A percentile compares a stretch with the other conserved stretches of the same genome.
phyloP scores from a whole-genome alignment of 2,329 filamentous ascomycete genomes.

The Sphaerulina populicola region DNA sequence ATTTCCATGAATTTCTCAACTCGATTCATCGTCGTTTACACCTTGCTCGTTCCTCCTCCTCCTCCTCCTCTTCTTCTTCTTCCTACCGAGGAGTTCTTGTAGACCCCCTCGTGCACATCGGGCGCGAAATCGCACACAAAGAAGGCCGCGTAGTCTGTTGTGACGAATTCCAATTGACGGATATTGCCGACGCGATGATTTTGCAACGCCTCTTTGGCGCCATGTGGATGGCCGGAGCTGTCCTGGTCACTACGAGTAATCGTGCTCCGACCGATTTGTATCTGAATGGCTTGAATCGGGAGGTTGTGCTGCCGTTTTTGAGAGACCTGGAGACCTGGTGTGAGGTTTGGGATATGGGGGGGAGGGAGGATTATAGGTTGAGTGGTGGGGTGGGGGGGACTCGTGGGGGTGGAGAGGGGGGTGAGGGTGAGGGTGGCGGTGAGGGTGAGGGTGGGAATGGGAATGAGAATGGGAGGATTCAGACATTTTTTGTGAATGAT shows the following conservation, averaged over 20 bases:
- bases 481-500: conserved; percentile 19
- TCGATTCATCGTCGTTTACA: conserved; percentile 53
- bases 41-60: conserved; percentile 31
- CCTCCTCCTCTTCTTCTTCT: conserved; percentile 58
- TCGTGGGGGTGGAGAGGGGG: too few species aligned
- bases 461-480: conserved; percentile 11
- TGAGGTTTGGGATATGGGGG: conserved; percentile 73
- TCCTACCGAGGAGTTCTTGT: conserved; percentile 38
- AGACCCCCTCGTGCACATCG: conserved; percentile 54
- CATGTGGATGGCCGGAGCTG: conserved; percentile 70
- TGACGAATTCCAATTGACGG: conserved; percentile 75
- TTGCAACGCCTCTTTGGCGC: conserved; percentile 63
- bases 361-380: conserved; percentile 58
- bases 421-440: conserved; percentile 30
- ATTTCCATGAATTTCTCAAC: conserved; percentile 77
- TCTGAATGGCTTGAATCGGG: conserved; percentile 27
- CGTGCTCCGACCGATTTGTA: conserved; percentile 60
- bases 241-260: conserved; percentile 69
- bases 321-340: conserved; percentile 64
- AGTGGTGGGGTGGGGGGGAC: too few species aligned
- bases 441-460: conserved; percentile 34
- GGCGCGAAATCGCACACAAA: conserved; percentile 57
- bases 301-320: conserved; percentile 57
- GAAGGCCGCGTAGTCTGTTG: conserved; percentile 66
- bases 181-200: conserved; percentile 66